Percentiles rank a stretch among this genome's conserved stretches.
Evolutionary conservation across 1,284 basidiomycete species (phyloP).

Genomic region (Sparassis latifolia): DNA sequence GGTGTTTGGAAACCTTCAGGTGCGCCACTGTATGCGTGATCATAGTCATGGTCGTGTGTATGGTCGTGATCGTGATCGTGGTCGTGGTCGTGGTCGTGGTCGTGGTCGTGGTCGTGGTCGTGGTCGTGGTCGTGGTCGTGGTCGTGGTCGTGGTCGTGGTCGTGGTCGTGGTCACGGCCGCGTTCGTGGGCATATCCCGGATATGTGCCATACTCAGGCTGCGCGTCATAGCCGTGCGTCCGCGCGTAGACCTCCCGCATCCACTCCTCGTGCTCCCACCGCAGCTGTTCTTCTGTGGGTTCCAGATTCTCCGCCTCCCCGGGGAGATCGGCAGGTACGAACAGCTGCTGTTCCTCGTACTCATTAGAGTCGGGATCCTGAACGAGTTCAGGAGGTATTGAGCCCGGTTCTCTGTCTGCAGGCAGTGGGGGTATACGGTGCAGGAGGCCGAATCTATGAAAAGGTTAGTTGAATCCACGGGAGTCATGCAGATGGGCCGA

Average conservation of each 20-base stretch:
- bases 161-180: not conserved
- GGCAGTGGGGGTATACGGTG: conserved; percentile 82
- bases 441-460: conserved; percentile 66
- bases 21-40: not conserved
- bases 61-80: conserved; percentile 11
- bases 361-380: conserved; percentile 35
- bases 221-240: conserved; percentile 17
- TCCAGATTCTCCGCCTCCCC: conserved; percentile 23
- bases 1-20: not conserved
- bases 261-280: conserved; percentile 37
- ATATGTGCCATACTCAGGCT: not conserved
- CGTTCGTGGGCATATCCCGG: not conserved
- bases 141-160: not conserved
- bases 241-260: conserved; percentile 27
- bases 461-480: conserved; percentile 5
- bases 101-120: conserved; percentile 16
- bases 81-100: conserved; percentile 13
- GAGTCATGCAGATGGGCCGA: conserved; percentile 31
- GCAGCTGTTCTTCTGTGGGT: conserved; percentile 31
- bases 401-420: conserved; percentile 44
- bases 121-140: conserved; percentile 18
- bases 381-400: conserved; percentile 47
- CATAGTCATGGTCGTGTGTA: conserved; percentile 1
- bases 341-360: conserved; percentile 57
- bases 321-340: conserved; percentile 60